Conservation (phyloP, 768 basidiomycete genomes). For the Lactarius trivialis region DNA sequence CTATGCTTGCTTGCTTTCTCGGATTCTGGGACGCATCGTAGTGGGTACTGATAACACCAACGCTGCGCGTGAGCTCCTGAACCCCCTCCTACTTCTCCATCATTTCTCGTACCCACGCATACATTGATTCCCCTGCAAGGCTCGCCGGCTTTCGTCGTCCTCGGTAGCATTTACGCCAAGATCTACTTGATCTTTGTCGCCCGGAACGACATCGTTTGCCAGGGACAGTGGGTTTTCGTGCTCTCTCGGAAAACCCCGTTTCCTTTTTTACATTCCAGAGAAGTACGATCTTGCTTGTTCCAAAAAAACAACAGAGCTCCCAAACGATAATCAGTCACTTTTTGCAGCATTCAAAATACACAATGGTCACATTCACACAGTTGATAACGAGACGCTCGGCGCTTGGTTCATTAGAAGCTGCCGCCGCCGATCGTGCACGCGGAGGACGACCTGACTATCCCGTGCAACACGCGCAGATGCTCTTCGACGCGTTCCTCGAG, state of each 20-base stretch:
- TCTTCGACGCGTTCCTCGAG: constrained; percentile 64
- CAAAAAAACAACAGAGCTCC: not conserved
- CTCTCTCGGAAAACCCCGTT: constrained; percentile 61
- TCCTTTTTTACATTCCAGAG: constrained; percentile 58
- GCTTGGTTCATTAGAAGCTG: constrained; percentile 78
- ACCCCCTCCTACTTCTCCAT: too few relatives aligned
- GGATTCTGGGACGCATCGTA: too few relatives aligned
- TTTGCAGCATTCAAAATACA: constrained; percentile 45
- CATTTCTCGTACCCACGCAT: too few relatives aligned
- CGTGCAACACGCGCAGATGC: constrained; percentile 49
- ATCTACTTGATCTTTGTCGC: too few relatives aligned
- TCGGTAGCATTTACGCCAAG: too few relatives aligned
- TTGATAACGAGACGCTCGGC: constrained; percentile 78
- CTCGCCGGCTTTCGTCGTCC: too few relatives aligned
- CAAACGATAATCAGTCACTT: not conserved
- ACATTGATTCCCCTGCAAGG: too few relatives aligned
- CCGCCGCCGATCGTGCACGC: constrained; percentile 72
- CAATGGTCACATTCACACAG: constrained; percentile 62
- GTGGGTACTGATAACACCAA: too few relatives aligned
- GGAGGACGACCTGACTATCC: constrained; percentile 67
- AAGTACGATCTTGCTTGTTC: constrained; percentile 60
- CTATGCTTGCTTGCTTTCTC: too few relatives aligned
- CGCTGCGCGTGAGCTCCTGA: too few relatives aligned
- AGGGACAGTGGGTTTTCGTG: too few relatives aligned
- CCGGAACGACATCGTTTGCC: too few relatives aligned